Evolutionary conservation across 2,329 filamentous ascomycete species (phyloP), one percentile per base, ranked within the genome.

Genomic region (Fusarium sp.): DNA sequence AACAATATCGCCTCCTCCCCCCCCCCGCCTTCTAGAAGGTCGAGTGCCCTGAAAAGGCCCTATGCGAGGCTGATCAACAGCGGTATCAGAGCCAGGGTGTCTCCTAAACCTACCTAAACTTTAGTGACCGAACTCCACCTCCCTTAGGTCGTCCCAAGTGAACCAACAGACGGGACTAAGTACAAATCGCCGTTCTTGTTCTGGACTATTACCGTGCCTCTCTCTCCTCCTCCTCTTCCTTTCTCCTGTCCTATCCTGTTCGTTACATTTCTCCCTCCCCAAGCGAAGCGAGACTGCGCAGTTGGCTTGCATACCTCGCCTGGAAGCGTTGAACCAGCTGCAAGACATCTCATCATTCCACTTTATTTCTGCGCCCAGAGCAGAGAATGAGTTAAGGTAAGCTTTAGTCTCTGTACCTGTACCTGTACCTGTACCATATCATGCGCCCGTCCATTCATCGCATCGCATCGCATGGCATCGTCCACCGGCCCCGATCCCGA

Each of bases 51-150:
- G 47, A 58, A 55, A 48, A 45, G 62, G 61, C 66, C 65, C 65
- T 68, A 70, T 70, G 67, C 67, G 67, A 70, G 67, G 67, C 65
- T 69, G 67, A 70, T 70, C 67, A 64, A 32, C 61, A 68, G 50
- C 53, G 59, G 13, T 33, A 33, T 33, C 31, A 13, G 31, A 33
- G 53, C 63, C 48, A 65, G 67, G 67, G 67, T 70, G 65, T 65
- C 57, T 46, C 60, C 63, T 68, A 59, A 63, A 53, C 49, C 38
- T 57, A 50, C n/a, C n/a, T n/a, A n/a, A n/a, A 61, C 48, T 46
- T 49, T 57, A 62, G 46, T 59, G 50, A 51, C 56, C 29, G 57
- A 42, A 46, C 47, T 37, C 36, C 51, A 32, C 35, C 15, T 48
- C 21, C 15, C 15, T 46, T 31, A 35, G 27, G 9, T 21, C 17